phyloP scores from a whole-genome alignment of 2,329 filamentous ascomycete species.

The Sclerotiophoma versabilis region DNA sequence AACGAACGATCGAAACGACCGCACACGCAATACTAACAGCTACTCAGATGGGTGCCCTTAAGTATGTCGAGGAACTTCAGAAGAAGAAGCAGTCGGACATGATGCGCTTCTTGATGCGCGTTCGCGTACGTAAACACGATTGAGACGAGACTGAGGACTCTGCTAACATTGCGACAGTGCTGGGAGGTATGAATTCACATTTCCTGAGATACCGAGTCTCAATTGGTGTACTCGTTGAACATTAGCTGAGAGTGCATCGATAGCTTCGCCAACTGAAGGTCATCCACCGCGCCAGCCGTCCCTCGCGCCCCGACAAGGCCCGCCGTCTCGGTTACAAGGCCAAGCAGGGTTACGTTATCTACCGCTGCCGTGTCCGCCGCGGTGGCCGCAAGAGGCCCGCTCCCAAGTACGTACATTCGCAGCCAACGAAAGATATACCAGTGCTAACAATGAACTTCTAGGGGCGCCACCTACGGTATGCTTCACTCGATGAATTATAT shows the following conservation, averaged over 20 bases:
- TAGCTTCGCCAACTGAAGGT: conserved; percentile 99
- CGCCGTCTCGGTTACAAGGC: conserved; percentile 99
- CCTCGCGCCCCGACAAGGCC: conserved; percentile 99
- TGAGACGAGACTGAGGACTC: conserved; percentile 8
- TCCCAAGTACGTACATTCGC: conserved; percentile 64
- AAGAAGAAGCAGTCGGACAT: conserved; percentile 99
- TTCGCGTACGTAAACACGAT: conserved; percentile 60
- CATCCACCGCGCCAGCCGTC: conserved; percentile 98
- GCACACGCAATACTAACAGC: conserved; percentile 29
- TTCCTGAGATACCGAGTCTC: conserved; percentile 35
- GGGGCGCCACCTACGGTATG: conserved; percentile 98
- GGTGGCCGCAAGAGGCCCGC: conserved; percentile 98
- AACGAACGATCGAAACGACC: conserved; percentile 3
- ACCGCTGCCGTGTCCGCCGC: conserved; percentile 97
- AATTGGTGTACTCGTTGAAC: conserved; percentile 91
- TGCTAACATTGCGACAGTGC: conserved; percentile 63
- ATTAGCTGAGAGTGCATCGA: conserved; percentile 99
- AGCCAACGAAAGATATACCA: background rate
- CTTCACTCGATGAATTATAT: conserved; percentile 25
- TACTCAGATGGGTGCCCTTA: conserved; percentile 94
- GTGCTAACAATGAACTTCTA: conserved; percentile 53
- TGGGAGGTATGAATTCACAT: conserved; percentile 79
- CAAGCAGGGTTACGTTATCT: conserved; percentile 99
- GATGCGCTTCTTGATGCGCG: conserved; percentile 95
- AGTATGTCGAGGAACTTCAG: conserved; percentile 99